Conservation (phyloP, 2,329 filamentous ascomycete species). For the Pleochaeta shiraiana region DNA sequence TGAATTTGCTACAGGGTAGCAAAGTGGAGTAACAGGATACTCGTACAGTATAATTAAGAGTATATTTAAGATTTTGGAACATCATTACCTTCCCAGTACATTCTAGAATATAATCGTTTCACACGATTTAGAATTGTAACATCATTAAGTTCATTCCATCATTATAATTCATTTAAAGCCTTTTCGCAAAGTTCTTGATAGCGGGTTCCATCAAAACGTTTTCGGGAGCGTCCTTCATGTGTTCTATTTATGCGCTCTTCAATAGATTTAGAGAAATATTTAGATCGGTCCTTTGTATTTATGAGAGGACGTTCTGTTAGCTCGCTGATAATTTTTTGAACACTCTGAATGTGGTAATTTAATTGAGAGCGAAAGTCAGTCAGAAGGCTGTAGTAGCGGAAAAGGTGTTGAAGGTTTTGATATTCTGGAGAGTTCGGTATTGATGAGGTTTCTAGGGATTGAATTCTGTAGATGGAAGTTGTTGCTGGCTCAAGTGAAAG, state of each 20-base stretch:
- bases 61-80: too few species aligned
- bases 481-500: not conserved
- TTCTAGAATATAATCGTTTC: too few species aligned
- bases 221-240: conserved; percentile 10
- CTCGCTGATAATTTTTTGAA: conserved; percentile 10
- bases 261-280: not conserved
- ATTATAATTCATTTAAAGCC: conserved; percentile 9
- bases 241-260: conserved; percentile 9
- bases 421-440: conserved; percentile 5
- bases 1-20: too few species aligned
- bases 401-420: conserved; percentile 4
- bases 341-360: conserved; percentile 10
- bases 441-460: conserved; percentile 4
- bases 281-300: too few species aligned
- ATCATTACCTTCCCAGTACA: too few species aligned
- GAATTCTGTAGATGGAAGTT: not conserved
- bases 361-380: conserved; percentile 9
- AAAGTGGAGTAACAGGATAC: too few species aligned
- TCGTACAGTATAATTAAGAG: too few species aligned
- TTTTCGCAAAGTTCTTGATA: conserved; percentile 14
- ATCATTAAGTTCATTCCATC: too few species aligned
- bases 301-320: not conserved
- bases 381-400: conserved; percentile 10
- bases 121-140: too few species aligned
- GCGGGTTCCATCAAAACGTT: conserved; percentile 12